Evolutionary conservation across 495 filamentous ascomycete genomes (phyloP), one percentile per base, ranked within the genome.

Genomic region (Chlorociboria aeruginascens): DNA sequence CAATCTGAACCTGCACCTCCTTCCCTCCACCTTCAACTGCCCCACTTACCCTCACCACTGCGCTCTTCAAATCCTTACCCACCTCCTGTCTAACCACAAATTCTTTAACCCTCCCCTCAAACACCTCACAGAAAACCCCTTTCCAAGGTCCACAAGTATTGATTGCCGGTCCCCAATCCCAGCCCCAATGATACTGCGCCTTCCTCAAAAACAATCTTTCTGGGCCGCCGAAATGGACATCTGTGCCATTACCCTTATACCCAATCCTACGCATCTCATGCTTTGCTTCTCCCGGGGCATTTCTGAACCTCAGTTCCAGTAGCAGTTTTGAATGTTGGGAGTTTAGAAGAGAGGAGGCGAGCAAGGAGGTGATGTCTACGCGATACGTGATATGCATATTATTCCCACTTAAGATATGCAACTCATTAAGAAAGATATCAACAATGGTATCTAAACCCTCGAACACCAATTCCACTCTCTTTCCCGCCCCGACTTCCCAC

Each of bases 151-250:
- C 85, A 35, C 74, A 81, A 8, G 81, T 84, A 60, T 84, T 66
- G 28, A 88, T 53, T 9, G 78, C 71, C 28, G 85, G 83, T 9
- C 85, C 85, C 85, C 84, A 87, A 53, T 89, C 84, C 85, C 85
- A 89, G 32, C 85, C 85, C 78, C 80, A 87, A 54, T 84, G 81
- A 53, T 83, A 84, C 61, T 84, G 81, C 6, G 77, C 79, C 54
- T 82, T 85, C 36, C 77, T 66, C 6, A 77, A 74, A 7, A 70
- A 73, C 52, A 83, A 54, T 30, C 79, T 61, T 40, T 75, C 66
- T 2, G 66, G 61, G 39, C 79, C 77, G 7, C 78, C 78, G 53
- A 82, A 54, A 56, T 69, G 63, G 53, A 70, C 62, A 59, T 65
- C 59, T 4, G 57, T 57, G 14, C 46, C 47, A 25, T 51, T 46